These are phyloP conservation scores for Chaetothyriales sp. DNA, from an alignment of 2,329 filamentous ascomycete genomes.

Conservation along the genomic window DNA sequence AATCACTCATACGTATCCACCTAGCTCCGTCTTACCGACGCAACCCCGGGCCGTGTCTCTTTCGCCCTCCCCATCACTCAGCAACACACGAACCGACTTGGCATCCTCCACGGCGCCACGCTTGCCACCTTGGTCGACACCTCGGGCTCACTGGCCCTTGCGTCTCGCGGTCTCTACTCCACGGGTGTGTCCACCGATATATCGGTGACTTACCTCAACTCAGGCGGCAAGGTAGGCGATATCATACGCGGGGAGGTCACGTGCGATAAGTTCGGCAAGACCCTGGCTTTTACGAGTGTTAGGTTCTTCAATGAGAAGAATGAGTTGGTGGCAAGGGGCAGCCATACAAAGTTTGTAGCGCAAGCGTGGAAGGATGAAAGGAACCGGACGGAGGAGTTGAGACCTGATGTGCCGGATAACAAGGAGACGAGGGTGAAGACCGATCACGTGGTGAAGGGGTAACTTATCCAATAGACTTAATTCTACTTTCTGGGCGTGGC, in stretches of 20 bases:
- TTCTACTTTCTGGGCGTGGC: neutral
- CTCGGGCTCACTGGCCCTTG: conserved; percentile 52
- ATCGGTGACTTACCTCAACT: conserved; percentile 51
- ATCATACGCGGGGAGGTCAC: conserved; percentile 46
- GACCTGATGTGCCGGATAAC: conserved; percentile 22
- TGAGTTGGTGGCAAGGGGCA: conserved; percentile 49
- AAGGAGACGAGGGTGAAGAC: conserved; percentile 1
- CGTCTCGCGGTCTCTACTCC: conserved; percentile 49
- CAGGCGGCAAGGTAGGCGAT: conserved; percentile 51
- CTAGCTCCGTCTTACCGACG: conserved; percentile 48
- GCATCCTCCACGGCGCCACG: conserved; percentile 54
- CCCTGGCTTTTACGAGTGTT: conserved; percentile 49
- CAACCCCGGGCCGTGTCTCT: conserved; percentile 47
- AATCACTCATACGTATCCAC: neutral
- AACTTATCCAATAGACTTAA: neutral
- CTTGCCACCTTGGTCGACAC: conserved; percentile 55
- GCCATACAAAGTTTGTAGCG: conserved; percentile 53
- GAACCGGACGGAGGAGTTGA: conserved; percentile 47
- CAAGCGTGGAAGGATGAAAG: conserved; percentile 49
- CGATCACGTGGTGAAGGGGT: neutral
- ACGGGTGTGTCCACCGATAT: conserved; percentile 56
- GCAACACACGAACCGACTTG: conserved; percentile 52
- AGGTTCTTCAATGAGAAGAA: conserved; percentile 46
- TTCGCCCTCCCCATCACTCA: conserved; percentile 53
- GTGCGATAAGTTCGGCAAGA: conserved; percentile 57